Evolutionary conservation across 306 rosid species (phyloP).

Genomic region (Benincasa hispida): DNA sequence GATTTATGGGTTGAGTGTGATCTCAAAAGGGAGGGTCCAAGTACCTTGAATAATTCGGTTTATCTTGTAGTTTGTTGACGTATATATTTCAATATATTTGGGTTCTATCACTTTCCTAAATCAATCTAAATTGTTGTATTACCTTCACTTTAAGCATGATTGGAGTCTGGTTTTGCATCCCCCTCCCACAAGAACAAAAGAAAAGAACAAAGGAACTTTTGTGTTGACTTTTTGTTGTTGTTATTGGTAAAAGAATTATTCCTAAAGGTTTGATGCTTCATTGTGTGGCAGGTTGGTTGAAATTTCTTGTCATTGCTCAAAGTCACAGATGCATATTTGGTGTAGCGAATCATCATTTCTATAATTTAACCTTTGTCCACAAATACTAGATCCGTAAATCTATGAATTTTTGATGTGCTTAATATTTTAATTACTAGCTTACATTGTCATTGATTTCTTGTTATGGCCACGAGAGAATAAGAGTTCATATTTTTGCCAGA

Average conservation of each 20-base stretch:
- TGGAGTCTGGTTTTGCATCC: too few species aligned
- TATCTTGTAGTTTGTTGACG: too few species aligned
- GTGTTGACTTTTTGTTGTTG: neutral
- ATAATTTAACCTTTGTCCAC: conserved; percentile 2
- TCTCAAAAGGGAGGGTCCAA: too few species aligned
- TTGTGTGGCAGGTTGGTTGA: conserved; percentile 7
- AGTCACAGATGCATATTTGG: conserved; percentile 3
- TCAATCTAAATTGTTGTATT: too few species aligned
- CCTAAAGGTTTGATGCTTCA: neutral
- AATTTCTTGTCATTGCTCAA: neutral
- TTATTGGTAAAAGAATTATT: neutral
- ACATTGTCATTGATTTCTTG: conserved; percentile 3
- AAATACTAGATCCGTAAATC: neutral
- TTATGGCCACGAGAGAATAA: conserved; percentile 4
- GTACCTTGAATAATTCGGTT: too few species aligned
- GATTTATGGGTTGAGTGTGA: too few species aligned
- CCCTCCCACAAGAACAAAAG: too few species aligned
- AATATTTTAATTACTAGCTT: neutral
- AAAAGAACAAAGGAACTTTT: neutral
- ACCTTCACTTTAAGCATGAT: too few species aligned
- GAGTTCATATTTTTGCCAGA: conserved; percentile 8
- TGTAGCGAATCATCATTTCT: neutral
- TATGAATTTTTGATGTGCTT: conserved; percentile 7
- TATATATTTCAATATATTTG: too few species aligned
- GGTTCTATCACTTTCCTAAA: too few species aligned